Base-by-base conservation (phyloP, 441 rosid species). In the Pelargonium citronellum region DNA sequence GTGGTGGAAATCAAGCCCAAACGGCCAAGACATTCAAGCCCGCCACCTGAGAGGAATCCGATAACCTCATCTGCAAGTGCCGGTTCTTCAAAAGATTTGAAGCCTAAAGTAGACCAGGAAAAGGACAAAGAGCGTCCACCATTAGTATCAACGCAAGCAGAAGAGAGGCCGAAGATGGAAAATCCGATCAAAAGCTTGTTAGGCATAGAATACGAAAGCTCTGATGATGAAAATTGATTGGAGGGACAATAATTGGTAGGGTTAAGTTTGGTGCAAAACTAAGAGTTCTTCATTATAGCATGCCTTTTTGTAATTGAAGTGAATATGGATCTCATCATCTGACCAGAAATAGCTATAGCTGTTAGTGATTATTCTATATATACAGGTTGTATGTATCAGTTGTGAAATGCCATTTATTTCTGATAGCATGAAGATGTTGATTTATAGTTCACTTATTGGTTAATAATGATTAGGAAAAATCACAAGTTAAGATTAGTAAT, bases 1-100 rank as follows among this genome's bases (percentile, higher is more conserved):
- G 92, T 94, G 62, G 87, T 94, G 4, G 96, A 90, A 82, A 87
- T 91, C 41, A 94, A 91, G 80, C 95, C 91, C 3, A 94, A 94
- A 71, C 83, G 85, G 13, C 83, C 77, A 2, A 85, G 71, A 79
- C 68, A 83, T 47, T 84, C 88, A 41, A 39, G 78, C 68, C 7
- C 22, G 17, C 79, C 66, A 1, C 72, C 83, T 7, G 72, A 69
- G 44, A 75, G 72, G 4, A 83, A 66, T 70, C 75, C 64, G 46
- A 70, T 85, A 12, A 70, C 78, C 15, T 58, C 79, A 19, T 30
- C 61, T 57, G 77, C 85, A 62, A 73, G 78, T 53, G 72, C 74
- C 67, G 58, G 53, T 43, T 77, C 68, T 20, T 68, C 81, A 67
- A 71, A 69, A 66, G 68, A 76, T 53, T 66, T 72, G 2, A 79